A percentile compares a stretch with the other conserved stretches of the same genome.
phyloP scores from a whole-genome alignment of 495 filamentous ascomycete genomes.

The Aspergillus sclerotioniger region DNA sequence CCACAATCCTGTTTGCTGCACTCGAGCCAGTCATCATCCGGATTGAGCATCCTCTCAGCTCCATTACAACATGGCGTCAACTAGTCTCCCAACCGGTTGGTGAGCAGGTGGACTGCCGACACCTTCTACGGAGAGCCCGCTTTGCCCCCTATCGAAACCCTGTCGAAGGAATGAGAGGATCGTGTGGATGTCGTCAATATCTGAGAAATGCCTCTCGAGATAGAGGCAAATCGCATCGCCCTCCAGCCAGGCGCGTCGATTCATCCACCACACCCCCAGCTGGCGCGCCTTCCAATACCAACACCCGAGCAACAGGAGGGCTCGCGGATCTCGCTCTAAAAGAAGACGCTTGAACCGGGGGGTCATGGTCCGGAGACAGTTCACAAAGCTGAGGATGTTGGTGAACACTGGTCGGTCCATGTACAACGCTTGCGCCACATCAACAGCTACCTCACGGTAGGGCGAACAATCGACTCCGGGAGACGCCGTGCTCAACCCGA shows the following conservation, averaged over 20 bases:
- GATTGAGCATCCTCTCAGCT: too few relatives aligned
- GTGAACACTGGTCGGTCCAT: neutral
- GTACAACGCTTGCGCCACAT: neutral
- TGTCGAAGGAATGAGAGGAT: neutral
- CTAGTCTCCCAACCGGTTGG: too few relatives aligned
- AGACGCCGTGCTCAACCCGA: neutral
- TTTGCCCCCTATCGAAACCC: neutral
- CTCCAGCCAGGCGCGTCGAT: neutral
- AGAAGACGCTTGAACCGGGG: neutral
- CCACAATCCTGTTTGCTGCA: too few relatives aligned
- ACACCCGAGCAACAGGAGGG: neutral
- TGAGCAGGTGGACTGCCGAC: too few relatives aligned
- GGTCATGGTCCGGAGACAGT: neutral
- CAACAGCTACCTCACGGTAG: neutral
- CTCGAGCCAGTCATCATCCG: too few relatives aligned
- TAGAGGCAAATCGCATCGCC: constrained; percentile 1
- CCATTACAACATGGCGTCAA: too few relatives aligned
- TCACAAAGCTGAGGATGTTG: neutral
- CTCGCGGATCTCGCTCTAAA: neutral
- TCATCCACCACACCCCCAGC: constrained; percentile 5
- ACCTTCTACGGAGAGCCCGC: too few relatives aligned
- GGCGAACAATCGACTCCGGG: neutral
- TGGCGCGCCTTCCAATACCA: neutral
- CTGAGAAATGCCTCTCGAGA: neutral
- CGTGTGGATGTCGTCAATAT: neutral